Percentiles rank a stretch among this genome's conserved stretches.
These are phyloP conservation scores for Triadica sebifera DNA, from an alignment of 345 rosid species.

Conservation along the genomic window DNA sequence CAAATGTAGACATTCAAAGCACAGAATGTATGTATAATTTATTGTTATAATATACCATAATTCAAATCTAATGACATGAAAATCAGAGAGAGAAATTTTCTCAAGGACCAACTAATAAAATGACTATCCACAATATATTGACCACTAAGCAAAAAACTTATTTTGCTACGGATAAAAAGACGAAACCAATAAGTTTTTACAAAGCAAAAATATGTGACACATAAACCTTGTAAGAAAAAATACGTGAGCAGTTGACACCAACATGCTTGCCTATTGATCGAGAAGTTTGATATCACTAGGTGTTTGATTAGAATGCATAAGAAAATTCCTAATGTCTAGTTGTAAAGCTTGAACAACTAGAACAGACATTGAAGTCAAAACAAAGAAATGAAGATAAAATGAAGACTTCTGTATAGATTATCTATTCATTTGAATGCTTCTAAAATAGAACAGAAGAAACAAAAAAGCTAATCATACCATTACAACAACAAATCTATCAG, in stretches of 20 bases:
- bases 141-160: not conserved
- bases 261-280: too few species aligned
- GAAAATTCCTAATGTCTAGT: not conserved
- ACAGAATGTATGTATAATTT: not conserved
- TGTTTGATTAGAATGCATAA: not conserved
- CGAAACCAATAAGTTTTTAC: too few species aligned
- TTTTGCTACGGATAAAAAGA: not conserved
- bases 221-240: too few species aligned
- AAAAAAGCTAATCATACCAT: slow-evolving; percentile 22
- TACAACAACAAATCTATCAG: slow-evolving; percentile 34
- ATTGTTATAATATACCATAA: not conserved
- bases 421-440: not conserved
- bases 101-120: not conserved
- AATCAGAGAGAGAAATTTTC: not conserved
- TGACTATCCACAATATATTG: not conserved
- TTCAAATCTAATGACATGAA: too few species aligned
- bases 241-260: too few species aligned
- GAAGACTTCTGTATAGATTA: not conserved
- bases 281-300: not conserved
- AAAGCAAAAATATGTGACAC: too few species aligned
- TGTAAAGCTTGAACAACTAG: not conserved
- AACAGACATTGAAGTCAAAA: not conserved
- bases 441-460: not conserved
- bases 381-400: not conserved
- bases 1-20: not conserved